Base-by-base conservation (phyloP, 1,284 basidiomycete genomes). In the Trametes versicolor region DNA sequence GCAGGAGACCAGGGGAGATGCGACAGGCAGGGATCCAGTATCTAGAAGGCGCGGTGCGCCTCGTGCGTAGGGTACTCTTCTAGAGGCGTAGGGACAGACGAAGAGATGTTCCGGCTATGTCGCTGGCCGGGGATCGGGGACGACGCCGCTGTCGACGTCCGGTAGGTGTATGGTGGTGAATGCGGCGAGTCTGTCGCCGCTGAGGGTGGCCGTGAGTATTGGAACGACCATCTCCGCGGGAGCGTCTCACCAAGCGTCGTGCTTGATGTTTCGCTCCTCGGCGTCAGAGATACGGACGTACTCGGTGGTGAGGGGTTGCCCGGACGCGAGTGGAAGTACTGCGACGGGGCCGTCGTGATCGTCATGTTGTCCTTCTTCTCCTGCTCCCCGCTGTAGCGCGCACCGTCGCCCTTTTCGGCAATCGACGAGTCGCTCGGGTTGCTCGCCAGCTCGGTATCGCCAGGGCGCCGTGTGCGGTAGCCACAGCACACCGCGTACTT, bases 261-360 rank as follows among this genome's bases (percentile, higher is more conserved):
- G 36, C 75, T 77, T 13, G 81, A 67, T 12, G 61, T 81, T 12
- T 80, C 78, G 68, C 85, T 83, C 10, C 82, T 71, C 1, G 80
- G 79, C 17, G 81, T 68, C 52, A 66, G 66, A 17, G 72, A 70
- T 15, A 68, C 62, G 12, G 69, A 67, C 21, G 70, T 73, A 45
- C 70, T 67, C 3, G 71, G 72, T 7, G 71, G 72, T 12, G 86
- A 87, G 0, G 88, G 87, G 66, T 88, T 88, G 45, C 76, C 71
- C 2, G 87, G 85, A 43, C 86, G 80, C 23, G 66, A 65, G 37
- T 76, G 68, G 50, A 73, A 68, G 37, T 70, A 66, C 32, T 72
- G 70, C 62, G 68, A 66, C 39, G 64, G 62, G 60, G 66, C 62
- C 60, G 71, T 71, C 49, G 71, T 69, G 49, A 69, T 61, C 15